Base-by-base conservation (phyloP, 2,329 filamentous ascomycete genomes). In the Botrytis deweyae region DNA sequence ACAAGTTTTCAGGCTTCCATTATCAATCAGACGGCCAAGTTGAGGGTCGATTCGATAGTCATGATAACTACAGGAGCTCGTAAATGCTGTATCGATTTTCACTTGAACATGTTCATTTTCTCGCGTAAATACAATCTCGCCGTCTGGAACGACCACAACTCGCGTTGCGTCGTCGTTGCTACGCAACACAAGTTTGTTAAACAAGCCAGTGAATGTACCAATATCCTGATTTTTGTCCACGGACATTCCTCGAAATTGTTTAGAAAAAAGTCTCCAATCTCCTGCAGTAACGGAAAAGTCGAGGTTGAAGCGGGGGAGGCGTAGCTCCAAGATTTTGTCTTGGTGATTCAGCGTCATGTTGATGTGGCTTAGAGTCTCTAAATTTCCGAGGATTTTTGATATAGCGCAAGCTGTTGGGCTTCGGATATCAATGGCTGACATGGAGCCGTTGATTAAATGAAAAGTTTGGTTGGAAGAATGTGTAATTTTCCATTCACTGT, bases 11-110 rank as follows among this genome's bases (percentile, higher is more conserved):
- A 89, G 65, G 20, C 81, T 86, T 0, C 85, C 86, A 75, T 85
- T 87, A 29, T 87, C 87, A 0, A 83, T 74, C 0, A 92, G 77
- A 4, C 85, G 81, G 0, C 88, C 85, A 0, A 92, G 83, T 1
- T 80, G 79, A 0, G 76, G 64, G 74, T 91, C 86, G 0, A 92
- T 78, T 0, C 79, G 76, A 75, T 88, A 91, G 0, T 81, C 76
- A 64, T 88, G 84, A 9, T 83, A 77, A 12, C 76, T 77, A 4
- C 74, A 74, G 1, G 75, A 75, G 0, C 76, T 63, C 10, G 4
- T 18, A 7, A 44, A 6, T 29, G 20, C 40, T 7, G 59, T 76
- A 0, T 78, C 71, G 14, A 87, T 83, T 0, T 75, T 72, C 0
- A 88, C 83, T 0, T 76, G 14, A 10, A 84, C 79, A 77, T 87